Conservation (phyloP, 768 basidiomycete genomes). For the Phlegmacium glaucopus region DNA sequence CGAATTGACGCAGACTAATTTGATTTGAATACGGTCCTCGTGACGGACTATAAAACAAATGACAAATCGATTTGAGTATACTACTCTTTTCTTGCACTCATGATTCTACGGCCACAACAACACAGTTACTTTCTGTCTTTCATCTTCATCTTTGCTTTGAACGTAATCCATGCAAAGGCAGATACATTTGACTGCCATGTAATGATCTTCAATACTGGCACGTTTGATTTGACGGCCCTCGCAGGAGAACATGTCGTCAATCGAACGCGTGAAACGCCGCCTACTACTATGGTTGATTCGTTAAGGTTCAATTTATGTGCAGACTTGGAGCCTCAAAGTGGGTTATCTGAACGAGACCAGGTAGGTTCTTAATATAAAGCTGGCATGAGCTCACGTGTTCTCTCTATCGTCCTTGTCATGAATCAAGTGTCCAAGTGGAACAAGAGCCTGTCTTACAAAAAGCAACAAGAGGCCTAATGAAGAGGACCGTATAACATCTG, state of each 20-base stretch:
- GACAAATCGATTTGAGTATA: too few species aligned
- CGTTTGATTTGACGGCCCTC: conserved; percentile 61
- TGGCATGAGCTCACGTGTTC: not conserved
- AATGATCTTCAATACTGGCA: conserved; percentile 33
- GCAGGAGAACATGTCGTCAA: conserved; percentile 47
- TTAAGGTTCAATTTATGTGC: conserved; percentile 68
- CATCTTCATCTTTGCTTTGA: conserved; percentile 12
- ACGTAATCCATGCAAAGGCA: conserved; percentile 31
- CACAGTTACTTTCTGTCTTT: conserved; percentile 10
- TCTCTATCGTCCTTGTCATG: not conserved
- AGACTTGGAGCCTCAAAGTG: conserved; percentile 46
- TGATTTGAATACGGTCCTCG: too few species aligned
- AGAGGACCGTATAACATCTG: conserved; percentile 60
- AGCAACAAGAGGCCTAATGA: conserved; percentile 55
- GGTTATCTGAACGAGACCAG: conserved; percentile 58
- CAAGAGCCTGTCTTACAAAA: conserved; percentile 71
- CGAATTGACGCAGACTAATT: too few species aligned
- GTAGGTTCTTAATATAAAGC: conserved; percentile 35
- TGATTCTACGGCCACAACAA: conserved; percentile 18
- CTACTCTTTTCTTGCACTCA: conserved; percentile 3
- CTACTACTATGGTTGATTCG: conserved; percentile 56
- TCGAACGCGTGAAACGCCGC: conserved; percentile 56
- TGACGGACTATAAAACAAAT: too few species aligned
- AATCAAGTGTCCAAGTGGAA: conserved; percentile 61
- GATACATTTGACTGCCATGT: conserved; percentile 53